phyloP scores from a whole-genome alignment of 208 protist species.

The Wallacemonas collosoma region DNA sequence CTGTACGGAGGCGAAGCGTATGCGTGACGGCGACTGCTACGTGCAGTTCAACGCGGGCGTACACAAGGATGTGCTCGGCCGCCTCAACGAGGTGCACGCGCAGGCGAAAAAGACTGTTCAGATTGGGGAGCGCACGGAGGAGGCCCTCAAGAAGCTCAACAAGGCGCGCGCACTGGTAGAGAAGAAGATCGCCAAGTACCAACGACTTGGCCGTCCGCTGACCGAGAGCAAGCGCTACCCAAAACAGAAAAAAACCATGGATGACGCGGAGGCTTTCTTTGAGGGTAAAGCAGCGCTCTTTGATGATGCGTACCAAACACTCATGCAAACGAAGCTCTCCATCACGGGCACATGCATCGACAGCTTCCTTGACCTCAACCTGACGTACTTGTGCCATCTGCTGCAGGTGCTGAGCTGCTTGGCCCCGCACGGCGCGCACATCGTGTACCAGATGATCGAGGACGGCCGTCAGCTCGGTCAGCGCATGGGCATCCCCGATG shows the following conservation, averaged over 20 bases:
- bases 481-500: conserved; percentile 30
- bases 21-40: conserved; percentile 39
- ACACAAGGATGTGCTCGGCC: conserved; percentile 27
- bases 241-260: conserved; percentile 33
- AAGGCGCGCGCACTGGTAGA: conserved; percentile 27
- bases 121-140: conserved; percentile 30
- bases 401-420: conserved; percentile 46
- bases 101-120: conserved; percentile 26
- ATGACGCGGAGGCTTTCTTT: conserved; percentile 24
- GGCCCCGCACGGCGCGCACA: conserved; percentile 34
- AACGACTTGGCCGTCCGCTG: conserved; percentile 27
- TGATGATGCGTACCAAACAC: conserved; percentile 38
- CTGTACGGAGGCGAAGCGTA: conserved; percentile 29
- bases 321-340: conserved; percentile 47
- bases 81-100: conserved; percentile 34
- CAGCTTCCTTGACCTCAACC: conserved; percentile 49
- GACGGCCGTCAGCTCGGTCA: conserved; percentile 19
- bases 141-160: conserved; percentile 26
- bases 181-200: conserved; percentile 59
- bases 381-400: conserved; percentile 35
- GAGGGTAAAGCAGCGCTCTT: conserved; percentile 35
- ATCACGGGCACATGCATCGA: conserved; percentile 43
- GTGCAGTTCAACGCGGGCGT: conserved; percentile 33
- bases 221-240: conserved; percentile 56
- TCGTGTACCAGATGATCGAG: conserved; percentile 30